These are phyloP conservation scores for Tolypocladium endophyticum DNA, from an alignment of 2,329 filamentous ascomycete genomes.

Conservation along the genomic window DNA sequence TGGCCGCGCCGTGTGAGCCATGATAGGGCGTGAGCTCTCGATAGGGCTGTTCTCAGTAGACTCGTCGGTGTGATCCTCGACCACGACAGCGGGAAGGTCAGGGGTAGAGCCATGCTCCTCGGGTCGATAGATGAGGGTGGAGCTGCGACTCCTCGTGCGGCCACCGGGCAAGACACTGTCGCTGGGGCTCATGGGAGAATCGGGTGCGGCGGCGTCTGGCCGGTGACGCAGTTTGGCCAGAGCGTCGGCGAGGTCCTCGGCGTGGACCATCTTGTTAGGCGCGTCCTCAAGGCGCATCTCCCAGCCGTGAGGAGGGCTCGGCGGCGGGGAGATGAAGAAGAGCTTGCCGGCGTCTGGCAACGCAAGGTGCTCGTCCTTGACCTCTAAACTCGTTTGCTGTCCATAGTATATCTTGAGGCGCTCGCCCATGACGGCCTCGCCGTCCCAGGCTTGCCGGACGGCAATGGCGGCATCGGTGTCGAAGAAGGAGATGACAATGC, in stretches of 20 bases:
- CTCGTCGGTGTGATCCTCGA: slow-evolving; percentile 56
- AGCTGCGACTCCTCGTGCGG: slow-evolving; percentile 45
- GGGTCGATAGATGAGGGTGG: slow-evolving; percentile 56
- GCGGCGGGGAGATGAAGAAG: slow-evolving; percentile 63
- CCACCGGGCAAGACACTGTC: slow-evolving; percentile 14
- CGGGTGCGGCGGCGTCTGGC: slow-evolving; percentile 8
- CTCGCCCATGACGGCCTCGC: slow-evolving; percentile 61
- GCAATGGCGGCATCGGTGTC: slow-evolving; percentile 57
- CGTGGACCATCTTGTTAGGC: slow-evolving; percentile 59
- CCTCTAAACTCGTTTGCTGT: slow-evolving; percentile 46
- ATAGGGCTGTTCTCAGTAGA: slow-evolving; percentile 33
- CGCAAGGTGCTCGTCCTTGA: slow-evolving; percentile 47
- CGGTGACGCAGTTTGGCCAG: slow-evolving; percentile 50
- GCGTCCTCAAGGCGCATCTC: slow-evolving; percentile 58
- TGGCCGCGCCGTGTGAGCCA: slow-evolving; percentile 51
- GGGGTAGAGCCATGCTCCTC: slow-evolving; percentile 43
- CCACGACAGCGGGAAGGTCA: slow-evolving; percentile 52
- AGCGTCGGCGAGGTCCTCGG: slow-evolving; percentile 57
- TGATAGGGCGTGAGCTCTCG: slow-evolving; percentile 33
- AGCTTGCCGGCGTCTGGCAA: slow-evolving; percentile 60
- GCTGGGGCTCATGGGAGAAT: slow-evolving; percentile 19
- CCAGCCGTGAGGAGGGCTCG: slow-evolving; percentile 59
- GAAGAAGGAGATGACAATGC: slow-evolving; percentile 72
- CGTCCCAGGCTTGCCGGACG: slow-evolving; percentile 64
- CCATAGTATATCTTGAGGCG: slow-evolving; percentile 61